phyloP scores from a whole-genome alignment of 352 stramenopile species.

The Paralagenidium karlingii region DNA sequence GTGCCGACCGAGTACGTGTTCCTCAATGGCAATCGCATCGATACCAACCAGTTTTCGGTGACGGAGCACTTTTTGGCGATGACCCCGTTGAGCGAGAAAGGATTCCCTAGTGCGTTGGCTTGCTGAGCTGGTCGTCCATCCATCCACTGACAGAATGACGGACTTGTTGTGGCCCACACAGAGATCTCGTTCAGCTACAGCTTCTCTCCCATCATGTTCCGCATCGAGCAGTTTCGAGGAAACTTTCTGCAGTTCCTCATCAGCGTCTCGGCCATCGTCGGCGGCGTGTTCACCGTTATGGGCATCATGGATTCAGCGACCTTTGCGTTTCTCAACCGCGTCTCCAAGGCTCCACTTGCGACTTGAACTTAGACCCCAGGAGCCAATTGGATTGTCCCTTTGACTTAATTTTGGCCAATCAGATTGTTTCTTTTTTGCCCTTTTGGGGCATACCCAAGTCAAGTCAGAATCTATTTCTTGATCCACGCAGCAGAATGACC shows the following conservation, averaged over 20 bases:
- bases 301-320: slow-evolving; percentile 44
- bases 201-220: slow-evolving; percentile 93
- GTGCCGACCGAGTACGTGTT: slow-evolving; percentile 93
- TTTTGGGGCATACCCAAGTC: no score
- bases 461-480: no score
- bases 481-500: no score
- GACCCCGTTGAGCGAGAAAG: slow-evolving; percentile 78
- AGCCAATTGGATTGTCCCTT: no score
- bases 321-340: slow-evolving; percentile 39
- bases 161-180: slow-evolving; percentile 15
- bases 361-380: neutral
- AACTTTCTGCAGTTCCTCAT: slow-evolving; percentile 87
- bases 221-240: slow-evolving; percentile 88
- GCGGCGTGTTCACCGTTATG: slow-evolving; percentile 83
- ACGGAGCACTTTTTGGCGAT: slow-evolving; percentile 91
- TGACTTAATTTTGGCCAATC: slow-evolving; percentile 7
- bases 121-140: neutral
- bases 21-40: slow-evolving; percentile 75
- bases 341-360: slow-evolving; percentile 10
- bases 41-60: slow-evolving; percentile 97
- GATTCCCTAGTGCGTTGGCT: slow-evolving; percentile 61
- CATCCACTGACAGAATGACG: neutral
- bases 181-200: slow-evolving; percentile 97
- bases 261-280: slow-evolving; percentile 86
- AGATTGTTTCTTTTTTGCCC: no score